Percentiles rank a stretch among this genome's conserved stretches.
Evolutionary conservation across 495 filamentous ascomycete genomes (phyloP).

Genomic region (Aspergillus cavernicola): DNA sequence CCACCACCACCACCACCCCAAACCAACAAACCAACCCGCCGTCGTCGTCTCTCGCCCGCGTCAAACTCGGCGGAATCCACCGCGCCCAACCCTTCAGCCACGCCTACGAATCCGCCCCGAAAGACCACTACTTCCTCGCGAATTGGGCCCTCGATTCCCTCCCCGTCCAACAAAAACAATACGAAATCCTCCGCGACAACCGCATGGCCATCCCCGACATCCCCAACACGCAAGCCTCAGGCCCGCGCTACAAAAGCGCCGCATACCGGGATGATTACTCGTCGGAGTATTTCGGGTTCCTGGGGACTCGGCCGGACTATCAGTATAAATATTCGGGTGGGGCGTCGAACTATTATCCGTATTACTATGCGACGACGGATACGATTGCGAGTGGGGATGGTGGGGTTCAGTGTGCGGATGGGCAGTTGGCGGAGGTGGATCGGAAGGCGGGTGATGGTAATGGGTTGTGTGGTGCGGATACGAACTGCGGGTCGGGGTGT

Average conservation of each 20-base stretch:
- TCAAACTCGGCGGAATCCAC: slow-evolving; percentile 40
- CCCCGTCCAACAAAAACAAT: slow-evolving; percentile 17
- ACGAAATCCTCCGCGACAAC: slow-evolving; percentile 19
- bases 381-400: neutral
- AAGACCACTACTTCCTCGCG: slow-evolving; percentile 32
- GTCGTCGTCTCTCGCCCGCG: slow-evolving; percentile 21
- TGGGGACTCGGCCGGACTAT: neutral
- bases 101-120: slow-evolving; percentile 26
- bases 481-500: slow-evolving; percentile 9
- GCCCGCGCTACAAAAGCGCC: neutral
- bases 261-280: neutral
- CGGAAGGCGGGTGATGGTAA: neutral
- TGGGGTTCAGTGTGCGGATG: slow-evolving; percentile 6
- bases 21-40: too few species aligned
- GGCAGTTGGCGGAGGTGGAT: neutral
- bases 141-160: slow-evolving; percentile 20
- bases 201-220: neutral
- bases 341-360: slow-evolving; percentile 4
- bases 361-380: neutral
- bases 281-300: neutral
- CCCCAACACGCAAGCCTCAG: neutral
- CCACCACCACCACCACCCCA: too few species aligned
- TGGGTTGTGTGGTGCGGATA: neutral
- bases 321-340: neutral
- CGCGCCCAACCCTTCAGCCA: slow-evolving; percentile 42